Conservation (phyloP, 1,284 basidiomycete genomes). For the Kalmanozyma brasiliensis region DNA sequence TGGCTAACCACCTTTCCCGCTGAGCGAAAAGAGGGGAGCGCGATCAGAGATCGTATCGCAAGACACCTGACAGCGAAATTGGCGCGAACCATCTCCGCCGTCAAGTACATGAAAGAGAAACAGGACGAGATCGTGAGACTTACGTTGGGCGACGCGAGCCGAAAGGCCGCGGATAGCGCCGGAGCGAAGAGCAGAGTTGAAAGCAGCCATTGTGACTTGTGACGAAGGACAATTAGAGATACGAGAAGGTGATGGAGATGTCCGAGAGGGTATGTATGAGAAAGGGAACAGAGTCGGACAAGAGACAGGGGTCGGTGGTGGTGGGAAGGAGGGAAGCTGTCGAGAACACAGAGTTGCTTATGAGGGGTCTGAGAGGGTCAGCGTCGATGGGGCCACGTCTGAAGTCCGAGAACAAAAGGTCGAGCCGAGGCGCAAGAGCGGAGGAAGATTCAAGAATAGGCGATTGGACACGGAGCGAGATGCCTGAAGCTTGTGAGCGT, state of each 20-base stretch:
- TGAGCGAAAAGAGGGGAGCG: too few relatives aligned
- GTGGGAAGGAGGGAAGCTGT: not conserved
- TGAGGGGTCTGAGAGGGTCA: conserved; percentile 11
- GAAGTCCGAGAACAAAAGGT: not conserved
- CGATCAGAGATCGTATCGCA: too few relatives aligned
- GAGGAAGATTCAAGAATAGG: not conserved
- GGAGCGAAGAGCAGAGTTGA: conserved; percentile 49
- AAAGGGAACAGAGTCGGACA: conserved; percentile 12
- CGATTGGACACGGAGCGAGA: conserved; percentile 1
- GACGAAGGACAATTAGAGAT: conserved; percentile 7
- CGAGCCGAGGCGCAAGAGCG: conserved; percentile 3
- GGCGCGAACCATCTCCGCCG: too few relatives aligned
- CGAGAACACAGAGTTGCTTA: conserved; percentile 10
- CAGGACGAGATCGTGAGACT: conserved; percentile 12
- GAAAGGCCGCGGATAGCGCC: conserved; percentile 48
- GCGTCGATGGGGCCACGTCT: conserved; percentile 27
- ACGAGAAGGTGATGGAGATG: not conserved
- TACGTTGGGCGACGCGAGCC: conserved; percentile 46
- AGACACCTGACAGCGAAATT: too few relatives aligned
- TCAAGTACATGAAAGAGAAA: not conserved
- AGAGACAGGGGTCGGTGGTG: not conserved
- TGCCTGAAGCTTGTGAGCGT: not conserved
- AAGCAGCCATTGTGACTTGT: conserved; percentile 36
- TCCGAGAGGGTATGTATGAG: conserved; percentile 21
- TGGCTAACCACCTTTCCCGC: too few relatives aligned